phyloP scores from a whole-genome alignment of 768 basidiomycete species.

The Tulasnella calospora region DNA sequence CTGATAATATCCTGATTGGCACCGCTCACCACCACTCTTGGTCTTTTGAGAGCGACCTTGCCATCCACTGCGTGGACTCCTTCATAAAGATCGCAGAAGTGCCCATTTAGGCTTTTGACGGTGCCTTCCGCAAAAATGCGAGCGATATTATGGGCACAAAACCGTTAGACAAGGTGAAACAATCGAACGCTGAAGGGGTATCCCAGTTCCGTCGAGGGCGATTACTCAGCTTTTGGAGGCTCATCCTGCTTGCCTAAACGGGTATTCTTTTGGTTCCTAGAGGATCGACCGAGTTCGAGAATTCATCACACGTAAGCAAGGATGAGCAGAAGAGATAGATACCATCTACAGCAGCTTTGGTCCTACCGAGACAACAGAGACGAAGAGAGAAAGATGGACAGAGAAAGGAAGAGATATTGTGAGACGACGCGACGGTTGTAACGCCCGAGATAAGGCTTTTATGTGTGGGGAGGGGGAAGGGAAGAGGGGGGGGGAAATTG shows the following conservation, averaged over 20 bases:
- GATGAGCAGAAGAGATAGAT: neutral
- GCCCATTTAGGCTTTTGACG: too few relatives aligned
- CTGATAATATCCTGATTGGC: too few relatives aligned
- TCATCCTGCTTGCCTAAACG: neutral
- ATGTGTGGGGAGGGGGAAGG: neutral
- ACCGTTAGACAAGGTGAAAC: too few relatives aligned
- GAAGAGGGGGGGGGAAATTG: neutral
- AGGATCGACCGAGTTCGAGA: neutral
- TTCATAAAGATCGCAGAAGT: too few relatives aligned
- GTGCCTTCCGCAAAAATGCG: too few relatives aligned
- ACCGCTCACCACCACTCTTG: too few relatives aligned
- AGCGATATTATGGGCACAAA: too few relatives aligned
- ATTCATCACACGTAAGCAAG: neutral
- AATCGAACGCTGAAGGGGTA: too few relatives aligned
- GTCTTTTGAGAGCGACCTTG: too few relatives aligned
- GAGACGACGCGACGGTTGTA: neutral
- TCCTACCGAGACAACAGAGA: neutral
- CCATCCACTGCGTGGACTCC: too few relatives aligned
- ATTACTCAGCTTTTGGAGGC: too few relatives aligned
- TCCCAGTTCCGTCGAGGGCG: too few relatives aligned
- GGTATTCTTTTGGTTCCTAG: neutral
- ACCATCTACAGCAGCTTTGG: neutral
- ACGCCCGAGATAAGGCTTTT: neutral
- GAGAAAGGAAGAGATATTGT: neutral
- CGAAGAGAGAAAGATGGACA: neutral